Conservation (phyloP, 2,329 filamentous ascomycete genomes). For the Aureobasidium sp. region DNA sequence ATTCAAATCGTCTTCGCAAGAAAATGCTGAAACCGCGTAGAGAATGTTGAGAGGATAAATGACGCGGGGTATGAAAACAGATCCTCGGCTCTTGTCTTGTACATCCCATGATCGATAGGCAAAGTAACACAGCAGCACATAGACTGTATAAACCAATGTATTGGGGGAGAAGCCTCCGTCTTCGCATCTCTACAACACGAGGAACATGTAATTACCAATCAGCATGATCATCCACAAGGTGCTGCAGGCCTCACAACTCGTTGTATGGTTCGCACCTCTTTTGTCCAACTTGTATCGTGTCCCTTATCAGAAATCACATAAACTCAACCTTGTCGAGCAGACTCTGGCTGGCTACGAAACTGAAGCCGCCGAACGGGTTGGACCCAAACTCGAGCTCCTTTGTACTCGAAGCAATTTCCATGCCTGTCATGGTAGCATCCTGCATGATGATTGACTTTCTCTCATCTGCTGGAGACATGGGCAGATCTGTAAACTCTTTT, state of each 20-base stretch:
- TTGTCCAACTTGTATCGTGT: background rate
- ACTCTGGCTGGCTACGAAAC: constrained; percentile 47
- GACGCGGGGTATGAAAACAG: background rate
- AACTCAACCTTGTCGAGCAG: constrained; percentile 37
- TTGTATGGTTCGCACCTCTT: background rate
- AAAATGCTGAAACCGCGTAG: background rate
- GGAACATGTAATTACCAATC: background rate
- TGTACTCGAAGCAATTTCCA: background rate
- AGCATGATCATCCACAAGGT: background rate
- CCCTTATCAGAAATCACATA: constrained; percentile 17
- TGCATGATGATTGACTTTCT: constrained; percentile 22
- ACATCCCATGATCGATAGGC: background rate
- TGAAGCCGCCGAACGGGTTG: constrained; percentile 49
- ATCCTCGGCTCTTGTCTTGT: background rate
- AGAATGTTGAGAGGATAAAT: background rate
- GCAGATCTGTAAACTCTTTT: constrained; percentile 79
- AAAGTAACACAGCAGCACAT: background rate
- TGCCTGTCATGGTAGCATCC: constrained; percentile 18
- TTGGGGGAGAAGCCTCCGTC: background rate
- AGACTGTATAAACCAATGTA: background rate
- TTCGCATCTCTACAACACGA: background rate
- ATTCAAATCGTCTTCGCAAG: background rate
- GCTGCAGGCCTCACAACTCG: background rate
- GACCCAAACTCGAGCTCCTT: constrained; percentile 24
- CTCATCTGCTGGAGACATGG: constrained; percentile 63